Base-by-base conservation (phyloP, 805 yeast species). In the Candida vartiovaarae region DNA sequence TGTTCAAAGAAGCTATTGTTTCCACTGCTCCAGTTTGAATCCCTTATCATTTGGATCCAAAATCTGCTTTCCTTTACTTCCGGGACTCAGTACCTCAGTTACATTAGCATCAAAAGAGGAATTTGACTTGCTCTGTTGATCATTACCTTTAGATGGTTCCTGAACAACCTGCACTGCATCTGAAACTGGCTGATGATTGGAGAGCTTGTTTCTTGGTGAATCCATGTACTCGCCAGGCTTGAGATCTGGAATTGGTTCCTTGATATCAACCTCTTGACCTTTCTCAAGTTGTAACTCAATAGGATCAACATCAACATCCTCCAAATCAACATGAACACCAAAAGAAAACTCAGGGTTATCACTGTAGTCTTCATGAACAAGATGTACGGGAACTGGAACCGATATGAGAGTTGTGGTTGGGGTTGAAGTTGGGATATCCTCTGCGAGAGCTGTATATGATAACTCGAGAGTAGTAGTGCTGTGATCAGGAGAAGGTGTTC, bases 161-260 rank as follows among this genome's bases (percentile, higher is more conserved):
- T 15, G 20, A 15, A 15, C 20, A 15, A 15, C 20, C 20, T 15
- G 20, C 20, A 15, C 20, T 15, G 20, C 20, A 15, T 15, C 20
- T 15, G 20, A 15, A 15, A 15, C 20, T 15, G 20, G 20, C 20
- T 15, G 20, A 15, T 36, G 39, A 3, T 34, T 41, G 6, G 40
- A 33, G 34, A 47, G 32, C 39, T 39, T 43, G 28, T 37, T 41
- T 5, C 8, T 26, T 3, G 49, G 49, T 3, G 37, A 42, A 6
- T 24, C 40, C 44, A 46, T 36, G 11, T 10, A 26, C 20, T 46
- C 49, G 2, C 36, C 43, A 3, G 49, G 49, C 24, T 23, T 25
- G 7, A 37, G 49, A 26, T 35, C 49, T 32, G 36, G 23, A 15
- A 42, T 36, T 7, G 46, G 49, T 5, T 25, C 15, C 42, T 46